Evolutionary conservation across 371 early-diverging fungal genomes (phyloP).

Genomic region (Rhizopus delemar): DNA sequence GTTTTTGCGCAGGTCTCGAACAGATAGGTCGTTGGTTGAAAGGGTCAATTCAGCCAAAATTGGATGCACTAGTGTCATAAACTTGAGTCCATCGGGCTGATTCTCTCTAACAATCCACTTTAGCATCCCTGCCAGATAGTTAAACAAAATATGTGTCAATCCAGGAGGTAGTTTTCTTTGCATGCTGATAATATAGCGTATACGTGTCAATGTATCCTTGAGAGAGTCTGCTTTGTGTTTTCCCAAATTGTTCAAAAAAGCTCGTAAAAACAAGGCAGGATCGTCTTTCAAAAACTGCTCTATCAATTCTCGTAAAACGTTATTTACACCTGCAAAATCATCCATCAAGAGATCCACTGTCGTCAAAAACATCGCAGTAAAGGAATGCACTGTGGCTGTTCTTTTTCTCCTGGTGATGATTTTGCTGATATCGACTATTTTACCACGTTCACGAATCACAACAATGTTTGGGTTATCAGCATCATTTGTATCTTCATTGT

Average conservation of each 20-base stretch:
- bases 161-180: slow-evolving; percentile 60
- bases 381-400: slow-evolving; percentile 47
- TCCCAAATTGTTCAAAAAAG: slow-evolving; percentile 58
- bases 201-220: slow-evolving; percentile 45
- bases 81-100: slow-evolving; percentile 38
- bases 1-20: slow-evolving; percentile 63
- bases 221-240: slow-evolving; percentile 42
- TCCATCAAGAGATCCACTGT: slow-evolving; percentile 61
- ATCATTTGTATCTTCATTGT: slow-evolving; percentile 42
- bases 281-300: slow-evolving; percentile 61
- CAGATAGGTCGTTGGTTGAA: slow-evolving; percentile 61
- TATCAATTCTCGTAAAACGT: slow-evolving; percentile 47
- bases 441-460: slow-evolving; percentile 10
- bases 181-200: slow-evolving; percentile 52
- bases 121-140: slow-evolving; percentile 65
- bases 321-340: slow-evolving; percentile 48
- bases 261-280: slow-evolving; percentile 58
- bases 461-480: slow-evolving; percentile 13
- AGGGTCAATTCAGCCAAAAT: slow-evolving; percentile 57
- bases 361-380: slow-evolving; percentile 51
- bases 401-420: slow-evolving; percentile 41
- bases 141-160: slow-evolving; percentile 60
- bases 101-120: slow-evolving; percentile 63
- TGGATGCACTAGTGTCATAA: slow-evolving; percentile 54
- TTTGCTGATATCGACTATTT: slow-evolving; percentile 26